Conservation (phyloP, 257 asterid genomes). For the Przewalskia tangutica region DNA sequence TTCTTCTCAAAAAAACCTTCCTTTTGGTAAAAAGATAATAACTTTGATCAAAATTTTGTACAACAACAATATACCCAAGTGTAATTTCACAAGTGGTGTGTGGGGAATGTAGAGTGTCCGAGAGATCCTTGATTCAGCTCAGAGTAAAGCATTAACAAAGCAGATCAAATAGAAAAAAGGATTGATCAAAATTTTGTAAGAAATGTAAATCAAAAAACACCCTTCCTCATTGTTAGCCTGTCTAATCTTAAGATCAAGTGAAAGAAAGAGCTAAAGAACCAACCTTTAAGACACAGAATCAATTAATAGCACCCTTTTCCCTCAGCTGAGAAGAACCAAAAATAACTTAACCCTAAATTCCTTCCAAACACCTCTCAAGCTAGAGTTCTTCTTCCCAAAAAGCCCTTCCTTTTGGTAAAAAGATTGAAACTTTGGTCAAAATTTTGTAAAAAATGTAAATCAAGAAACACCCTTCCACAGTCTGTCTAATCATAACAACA, state of each 20-base stretch:
- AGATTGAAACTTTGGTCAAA: neutral
- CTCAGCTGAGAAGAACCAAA: neutral
- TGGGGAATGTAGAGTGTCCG: too few species aligned
- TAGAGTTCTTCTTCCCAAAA: neutral
- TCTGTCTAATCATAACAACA: too few species aligned
- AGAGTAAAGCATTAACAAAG: too few species aligned
- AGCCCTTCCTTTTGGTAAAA: neutral
- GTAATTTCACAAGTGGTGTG: too few species aligned
- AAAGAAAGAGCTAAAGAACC: neutral
- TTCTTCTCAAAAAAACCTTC: neutral
- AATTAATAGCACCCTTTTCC: neutral
- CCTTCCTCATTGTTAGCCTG: too few species aligned
- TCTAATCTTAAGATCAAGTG: neutral
- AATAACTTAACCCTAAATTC: slow-evolving; percentile 14
- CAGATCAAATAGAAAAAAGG: too few species aligned
- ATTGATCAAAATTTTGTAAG: neutral
- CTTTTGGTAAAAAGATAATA: neutral
- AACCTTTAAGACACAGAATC: slow-evolving; percentile 29
- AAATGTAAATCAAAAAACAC: neutral
- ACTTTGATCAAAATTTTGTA: neutral
- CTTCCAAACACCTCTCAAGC: slow-evolving; percentile 4
- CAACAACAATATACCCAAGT: too few species aligned
- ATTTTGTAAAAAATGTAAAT: neutral
- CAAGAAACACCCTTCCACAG: slow-evolving; percentile 1
- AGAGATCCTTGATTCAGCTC: too few species aligned